A percentile compares a stretch with the other conserved stretches of the same genome.
These are phyloP conservation scores for Vanilla planifolia DNA, from an alignment of 106 monocot genomes.

Conservation along the genomic window DNA sequence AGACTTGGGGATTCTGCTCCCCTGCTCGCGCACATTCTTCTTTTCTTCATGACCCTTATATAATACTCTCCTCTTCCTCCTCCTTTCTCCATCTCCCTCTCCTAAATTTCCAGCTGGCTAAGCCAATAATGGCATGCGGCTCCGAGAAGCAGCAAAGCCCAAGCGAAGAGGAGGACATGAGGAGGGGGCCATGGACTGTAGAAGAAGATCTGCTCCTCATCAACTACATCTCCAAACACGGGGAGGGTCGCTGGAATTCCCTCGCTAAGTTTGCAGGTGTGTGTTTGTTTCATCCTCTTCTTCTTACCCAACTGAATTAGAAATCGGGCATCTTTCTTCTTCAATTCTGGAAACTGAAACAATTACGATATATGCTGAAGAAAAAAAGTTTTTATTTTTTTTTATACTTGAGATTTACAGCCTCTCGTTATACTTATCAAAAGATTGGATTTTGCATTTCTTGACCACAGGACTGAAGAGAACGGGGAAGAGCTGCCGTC, in stretches of 20 bases:
- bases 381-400: no score
- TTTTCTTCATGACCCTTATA: not conserved
- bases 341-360: no score
- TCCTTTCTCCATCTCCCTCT: conserved; percentile 10
- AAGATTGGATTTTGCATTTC: no score
- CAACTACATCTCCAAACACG: conserved; percentile 75
- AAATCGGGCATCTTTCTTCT: no score
- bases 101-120: conserved; percentile 4
- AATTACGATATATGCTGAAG: no score
- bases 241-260: conserved; percentile 90
- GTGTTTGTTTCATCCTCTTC: no score
- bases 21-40: not conserved
- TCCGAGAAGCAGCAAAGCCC: conserved; percentile 1
- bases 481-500: conserved; percentile 93
- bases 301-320: no score
- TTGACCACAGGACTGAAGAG: conserved; percentile 58
- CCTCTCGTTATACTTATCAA: no score
- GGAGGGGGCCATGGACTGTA: conserved; percentile 94
- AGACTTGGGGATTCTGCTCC: no score
- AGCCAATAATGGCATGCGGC: no score
- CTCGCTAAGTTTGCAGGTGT: conserved; percentile 82
- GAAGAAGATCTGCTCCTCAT: conserved; percentile 82
- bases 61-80: not conserved
- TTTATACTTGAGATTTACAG: no score
- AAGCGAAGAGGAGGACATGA: conserved; percentile 44